phyloP scores from a whole-genome alignment of 2,329 filamentous ascomycete genomes.

The Xylaria hypoxylon region DNA sequence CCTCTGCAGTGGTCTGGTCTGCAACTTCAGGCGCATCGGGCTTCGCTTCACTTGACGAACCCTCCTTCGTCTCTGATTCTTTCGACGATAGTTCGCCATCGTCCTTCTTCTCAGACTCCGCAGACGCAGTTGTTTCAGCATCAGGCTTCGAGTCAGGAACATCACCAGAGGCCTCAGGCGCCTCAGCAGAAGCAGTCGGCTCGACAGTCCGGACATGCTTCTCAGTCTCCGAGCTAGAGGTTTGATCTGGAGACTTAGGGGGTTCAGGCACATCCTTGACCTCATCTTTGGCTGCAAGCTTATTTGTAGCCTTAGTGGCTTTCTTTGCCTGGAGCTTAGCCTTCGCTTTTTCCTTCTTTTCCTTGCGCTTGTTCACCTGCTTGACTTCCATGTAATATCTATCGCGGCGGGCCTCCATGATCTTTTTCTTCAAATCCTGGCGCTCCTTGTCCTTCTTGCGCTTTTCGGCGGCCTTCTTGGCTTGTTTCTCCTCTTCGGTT shows the following conservation, averaged over 20 bases:
- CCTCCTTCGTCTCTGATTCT: constrained; percentile 9
- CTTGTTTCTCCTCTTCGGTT: constrained; percentile 60
- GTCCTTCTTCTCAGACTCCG: constrained; percentile 20
- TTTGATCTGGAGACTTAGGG: constrained; percentile 7
- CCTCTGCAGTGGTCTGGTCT: neutral
- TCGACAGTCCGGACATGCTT: constrained; percentile 54
- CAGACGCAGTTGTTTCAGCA: neutral
- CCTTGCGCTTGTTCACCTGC: constrained; percentile 56
- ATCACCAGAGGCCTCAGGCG: constrained; percentile 31
- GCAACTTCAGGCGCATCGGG: neutral
- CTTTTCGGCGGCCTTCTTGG: constrained; percentile 59
- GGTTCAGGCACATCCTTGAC: constrained; percentile 32
- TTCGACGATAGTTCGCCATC: neutral
- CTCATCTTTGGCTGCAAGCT: constrained; percentile 41
- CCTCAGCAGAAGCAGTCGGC: constrained; percentile 29
- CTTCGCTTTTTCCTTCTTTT: constrained; percentile 54
- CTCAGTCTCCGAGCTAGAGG: constrained; percentile 39
- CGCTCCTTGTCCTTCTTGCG: constrained; percentile 57
- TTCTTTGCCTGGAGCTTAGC: constrained; percentile 53
- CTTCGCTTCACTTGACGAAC: neutral
- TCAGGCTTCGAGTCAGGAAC: constrained; percentile 16
- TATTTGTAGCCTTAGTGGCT: constrained; percentile 45
- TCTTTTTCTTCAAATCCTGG: constrained; percentile 52
- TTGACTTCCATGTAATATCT: constrained; percentile 52
- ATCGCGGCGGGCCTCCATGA: constrained; percentile 53